Evolutionary conservation across 306 rosid genomes (phyloP).

Genomic region (Cicer yamashitae): DNA sequence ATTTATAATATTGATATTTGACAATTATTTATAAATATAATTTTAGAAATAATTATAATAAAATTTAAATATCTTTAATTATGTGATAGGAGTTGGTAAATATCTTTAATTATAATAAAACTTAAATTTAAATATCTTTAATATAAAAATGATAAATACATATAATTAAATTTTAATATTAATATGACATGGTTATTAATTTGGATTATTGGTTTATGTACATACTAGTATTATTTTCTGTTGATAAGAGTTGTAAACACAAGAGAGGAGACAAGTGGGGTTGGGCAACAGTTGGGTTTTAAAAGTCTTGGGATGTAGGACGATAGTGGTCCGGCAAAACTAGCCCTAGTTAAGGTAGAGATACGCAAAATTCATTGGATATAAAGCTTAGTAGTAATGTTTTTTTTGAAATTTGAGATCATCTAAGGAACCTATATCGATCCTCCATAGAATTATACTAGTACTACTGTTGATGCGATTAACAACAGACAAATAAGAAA

Average conservation of each 20-base stretch:
- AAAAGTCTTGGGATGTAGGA: constrained; percentile 42
- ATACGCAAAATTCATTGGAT: constrained; percentile 22
- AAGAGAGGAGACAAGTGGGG: constrained; percentile 36
- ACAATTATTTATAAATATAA: too few species aligned
- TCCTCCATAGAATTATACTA: neutral
- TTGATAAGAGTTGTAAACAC: neutral
- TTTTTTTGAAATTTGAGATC: constrained; percentile 45
- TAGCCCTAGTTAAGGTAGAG: constrained; percentile 37
- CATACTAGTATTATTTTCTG: too few species aligned
- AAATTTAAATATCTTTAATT: too few species aligned
- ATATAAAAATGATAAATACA: too few species aligned
- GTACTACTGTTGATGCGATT: constrained; percentile 36
- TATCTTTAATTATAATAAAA: too few species aligned
- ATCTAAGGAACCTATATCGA: constrained; percentile 39
- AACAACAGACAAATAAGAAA: constrained; percentile 45
- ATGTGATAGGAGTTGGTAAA: too few species aligned
- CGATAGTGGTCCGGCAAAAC: constrained; percentile 38
- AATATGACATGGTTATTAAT: neutral
- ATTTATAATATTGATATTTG: too few species aligned
- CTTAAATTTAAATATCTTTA: too few species aligned
- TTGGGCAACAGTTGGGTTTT: constrained; percentile 11
- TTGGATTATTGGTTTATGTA: neutral
- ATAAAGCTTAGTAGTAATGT: constrained; percentile 34
- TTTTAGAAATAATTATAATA: too few species aligned
- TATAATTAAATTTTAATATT: too few species aligned